Percentiles rank a stretch among this genome's conserved stretches.
Evolutionary conservation across 257 asterid genomes (phyloP).

Genomic region (Catharanthus roseus): DNA sequence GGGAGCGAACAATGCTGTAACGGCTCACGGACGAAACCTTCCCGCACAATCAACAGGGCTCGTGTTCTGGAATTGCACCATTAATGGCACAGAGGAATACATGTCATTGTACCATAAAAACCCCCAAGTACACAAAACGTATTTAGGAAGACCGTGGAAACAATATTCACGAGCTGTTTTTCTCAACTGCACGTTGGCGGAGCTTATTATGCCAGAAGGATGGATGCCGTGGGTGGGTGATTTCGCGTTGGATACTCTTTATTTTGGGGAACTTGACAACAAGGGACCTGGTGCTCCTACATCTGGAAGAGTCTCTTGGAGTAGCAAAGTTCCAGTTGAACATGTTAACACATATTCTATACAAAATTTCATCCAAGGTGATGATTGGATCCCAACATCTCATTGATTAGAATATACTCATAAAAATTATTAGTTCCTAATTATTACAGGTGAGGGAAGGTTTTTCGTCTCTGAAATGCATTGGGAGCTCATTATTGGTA

Average conservation of each 20-base stretch:
- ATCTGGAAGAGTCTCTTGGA: slow-evolving; percentile 34
- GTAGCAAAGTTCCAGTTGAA: slow-evolving; percentile 31
- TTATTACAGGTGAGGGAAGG: too few relatives aligned
- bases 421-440: too few relatives aligned
- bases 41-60: slow-evolving; percentile 50
- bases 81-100: slow-evolving; percentile 48
- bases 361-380: slow-evolving; percentile 47
- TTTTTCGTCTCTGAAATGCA: too few relatives aligned
- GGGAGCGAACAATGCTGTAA: slow-evolving; percentile 43
- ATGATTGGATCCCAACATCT: slow-evolving; percentile 35
- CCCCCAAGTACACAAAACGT: slow-evolving; percentile 30
- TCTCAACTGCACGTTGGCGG: slow-evolving; percentile 29
- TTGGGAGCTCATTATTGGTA: too few relatives aligned
- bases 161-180: slow-evolving; percentile 45
- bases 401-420: too few relatives aligned
- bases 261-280: slow-evolving; percentile 38
- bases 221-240: slow-evolving; percentile 53
- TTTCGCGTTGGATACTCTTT: slow-evolving; percentile 35
- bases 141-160: slow-evolving; percentile 62
- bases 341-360: slow-evolving; percentile 29
- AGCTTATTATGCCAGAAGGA: slow-evolving; percentile 27
- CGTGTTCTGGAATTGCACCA: slow-evolving; percentile 35
- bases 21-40: slow-evolving; percentile 52
- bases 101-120: slow-evolving; percentile 29
- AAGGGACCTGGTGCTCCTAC: slow-evolving; percentile 27